phyloP scores from a whole-genome alignment of 2,329 filamentous ascomycete species.

The Colletotrichum cordylinicola region DNA sequence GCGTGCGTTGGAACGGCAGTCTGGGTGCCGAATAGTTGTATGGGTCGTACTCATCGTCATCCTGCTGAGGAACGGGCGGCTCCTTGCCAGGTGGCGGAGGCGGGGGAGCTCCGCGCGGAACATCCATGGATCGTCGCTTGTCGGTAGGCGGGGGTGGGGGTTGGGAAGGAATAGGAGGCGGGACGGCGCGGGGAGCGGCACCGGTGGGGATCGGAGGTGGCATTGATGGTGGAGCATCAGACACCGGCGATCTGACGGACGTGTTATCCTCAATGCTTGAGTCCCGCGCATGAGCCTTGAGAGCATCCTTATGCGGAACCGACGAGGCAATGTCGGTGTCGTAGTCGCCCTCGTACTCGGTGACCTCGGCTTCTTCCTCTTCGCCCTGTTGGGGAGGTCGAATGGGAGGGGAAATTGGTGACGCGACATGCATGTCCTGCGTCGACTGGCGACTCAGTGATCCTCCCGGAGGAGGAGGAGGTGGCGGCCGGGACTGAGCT shows the following conservation, averaged over 20 bases:
- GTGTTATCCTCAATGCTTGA: slow-evolving; percentile 76
- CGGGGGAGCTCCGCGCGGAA: slow-evolving; percentile 73
- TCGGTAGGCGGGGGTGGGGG: slow-evolving; percentile 59
- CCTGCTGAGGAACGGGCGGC: slow-evolving; percentile 38
- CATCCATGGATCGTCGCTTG: slow-evolving; percentile 70
- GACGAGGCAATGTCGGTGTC: slow-evolving; percentile 97
- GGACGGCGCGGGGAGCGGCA: slow-evolving; percentile 62
- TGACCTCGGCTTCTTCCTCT: slow-evolving; percentile 76
- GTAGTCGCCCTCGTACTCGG: slow-evolving; percentile 97
- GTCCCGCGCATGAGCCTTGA: slow-evolving; percentile 82
- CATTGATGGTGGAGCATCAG: slow-evolving; percentile 48
- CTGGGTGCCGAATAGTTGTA: slow-evolving; percentile 56
- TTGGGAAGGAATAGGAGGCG: slow-evolving; percentile 70
- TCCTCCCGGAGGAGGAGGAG: slow-evolving; percentile 66
- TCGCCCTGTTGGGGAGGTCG: slow-evolving; percentile 64
- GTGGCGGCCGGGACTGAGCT: slow-evolving; percentile 66
- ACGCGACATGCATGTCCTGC: slow-evolving; percentile 53
- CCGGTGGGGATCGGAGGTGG: slow-evolving; percentile 63
- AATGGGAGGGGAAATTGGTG: slow-evolving; percentile 46
- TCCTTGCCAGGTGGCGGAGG: slow-evolving; percentile 62
- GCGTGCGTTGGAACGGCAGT: slow-evolving; percentile 37
- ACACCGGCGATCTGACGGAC: slow-evolving; percentile 61
- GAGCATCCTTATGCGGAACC: slow-evolving; percentile 89
- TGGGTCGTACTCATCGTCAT: slow-evolving; percentile 74
- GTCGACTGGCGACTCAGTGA: slow-evolving; percentile 64